These are phyloP conservation scores for Haplographium delicatum DNA, from an alignment of 495 filamentous ascomycete genomes.

Conservation along the genomic window DNA sequence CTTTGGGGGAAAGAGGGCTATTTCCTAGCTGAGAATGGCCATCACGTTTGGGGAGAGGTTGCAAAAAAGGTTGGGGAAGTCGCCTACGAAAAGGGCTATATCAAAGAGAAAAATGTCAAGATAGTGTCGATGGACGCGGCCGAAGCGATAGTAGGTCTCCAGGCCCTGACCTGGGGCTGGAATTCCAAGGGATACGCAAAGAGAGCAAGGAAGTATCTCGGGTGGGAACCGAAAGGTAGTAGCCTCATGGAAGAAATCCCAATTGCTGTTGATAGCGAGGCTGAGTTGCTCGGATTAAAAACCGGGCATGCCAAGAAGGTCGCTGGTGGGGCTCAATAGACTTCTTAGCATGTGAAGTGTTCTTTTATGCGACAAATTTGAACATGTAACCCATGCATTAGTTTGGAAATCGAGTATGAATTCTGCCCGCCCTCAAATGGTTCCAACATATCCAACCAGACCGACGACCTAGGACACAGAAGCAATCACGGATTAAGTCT, in stretches of 20 bases:
- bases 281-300: slow-evolving; percentile 32
- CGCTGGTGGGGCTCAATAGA: not conserved
- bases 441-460: too few species aligned
- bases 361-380: too few species aligned
- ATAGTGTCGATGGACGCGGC: slow-evolving; percentile 20
- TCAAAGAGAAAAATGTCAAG: slow-evolving; percentile 50
- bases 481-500: too few species aligned
- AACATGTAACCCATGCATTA: too few species aligned
- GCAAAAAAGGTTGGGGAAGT: slow-evolving; percentile 53
- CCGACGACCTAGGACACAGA: too few species aligned
- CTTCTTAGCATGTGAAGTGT: too few species aligned
- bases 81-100: slow-evolving; percentile 58
- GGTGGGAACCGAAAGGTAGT: slow-evolving; percentile 49
- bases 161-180: slow-evolving; percentile 44
- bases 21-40: slow-evolving; percentile 67
- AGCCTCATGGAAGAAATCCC: slow-evolving; percentile 48
- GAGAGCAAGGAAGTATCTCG: slow-evolving; percentile 54
- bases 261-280: slow-evolving; percentile 46
- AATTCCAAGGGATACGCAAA: slow-evolving; percentile 54
- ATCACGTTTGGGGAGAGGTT: slow-evolving; percentile 65
- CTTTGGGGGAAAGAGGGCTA: slow-evolving; percentile 72
- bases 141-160: slow-evolving; percentile 29
- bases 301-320: slow-evolving; percentile 13
- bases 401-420: too few species aligned
- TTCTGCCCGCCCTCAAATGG: too few species aligned